phyloP scores from a whole-genome alignment of 192 early-diverging fungal species.

The Geranomyces michiganensis region DNA sequence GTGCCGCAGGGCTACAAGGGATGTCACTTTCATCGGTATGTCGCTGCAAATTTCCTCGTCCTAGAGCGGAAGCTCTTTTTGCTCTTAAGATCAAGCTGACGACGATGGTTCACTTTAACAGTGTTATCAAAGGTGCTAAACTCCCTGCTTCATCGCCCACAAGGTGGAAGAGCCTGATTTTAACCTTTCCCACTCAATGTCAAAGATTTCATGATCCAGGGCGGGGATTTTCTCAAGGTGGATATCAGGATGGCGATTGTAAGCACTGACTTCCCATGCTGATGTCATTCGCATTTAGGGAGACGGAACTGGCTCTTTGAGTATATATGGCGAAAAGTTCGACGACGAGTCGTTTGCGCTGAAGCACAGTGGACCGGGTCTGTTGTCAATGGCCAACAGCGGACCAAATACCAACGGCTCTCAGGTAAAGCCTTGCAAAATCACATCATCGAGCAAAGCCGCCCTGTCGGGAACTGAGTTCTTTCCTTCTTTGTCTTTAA shows the following conservation, averaged over 20 bases:
- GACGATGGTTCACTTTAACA: slow-evolving; percentile 27
- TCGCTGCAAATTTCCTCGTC: too few relatives aligned
- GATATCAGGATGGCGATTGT: too few relatives aligned
- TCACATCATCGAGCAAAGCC: too few relatives aligned
- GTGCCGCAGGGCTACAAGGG: slow-evolving; percentile 86
- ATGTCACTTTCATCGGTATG: slow-evolving; percentile 73
- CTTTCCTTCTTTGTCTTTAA: not conserved
- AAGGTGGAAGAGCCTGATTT: too few relatives aligned
- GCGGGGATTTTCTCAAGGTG: slow-evolving; percentile 88
- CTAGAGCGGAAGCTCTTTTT: too few relatives aligned
- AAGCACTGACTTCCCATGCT: not conserved
- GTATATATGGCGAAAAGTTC: slow-evolving; percentile 78
- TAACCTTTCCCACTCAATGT: not conserved
- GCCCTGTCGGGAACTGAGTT: too few relatives aligned
- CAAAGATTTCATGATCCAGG: slow-evolving; percentile 95
- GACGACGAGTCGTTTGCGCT: slow-evolving; percentile 85
- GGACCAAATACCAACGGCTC: slow-evolving; percentile 88
- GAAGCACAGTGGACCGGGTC: slow-evolving; percentile 81
- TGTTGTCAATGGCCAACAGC: slow-evolving; percentile 89
- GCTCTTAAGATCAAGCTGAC: too few relatives aligned
- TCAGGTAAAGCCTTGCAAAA: too few relatives aligned
- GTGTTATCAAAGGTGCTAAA: slow-evolving; percentile 78
- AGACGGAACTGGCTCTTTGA: slow-evolving; percentile 84
- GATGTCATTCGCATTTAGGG: slow-evolving; percentile 45
- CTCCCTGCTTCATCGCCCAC: too few relatives aligned